Evolutionary conservation across 441 rosid species (phyloP).

Genomic region (Brassica balearica): DNA sequence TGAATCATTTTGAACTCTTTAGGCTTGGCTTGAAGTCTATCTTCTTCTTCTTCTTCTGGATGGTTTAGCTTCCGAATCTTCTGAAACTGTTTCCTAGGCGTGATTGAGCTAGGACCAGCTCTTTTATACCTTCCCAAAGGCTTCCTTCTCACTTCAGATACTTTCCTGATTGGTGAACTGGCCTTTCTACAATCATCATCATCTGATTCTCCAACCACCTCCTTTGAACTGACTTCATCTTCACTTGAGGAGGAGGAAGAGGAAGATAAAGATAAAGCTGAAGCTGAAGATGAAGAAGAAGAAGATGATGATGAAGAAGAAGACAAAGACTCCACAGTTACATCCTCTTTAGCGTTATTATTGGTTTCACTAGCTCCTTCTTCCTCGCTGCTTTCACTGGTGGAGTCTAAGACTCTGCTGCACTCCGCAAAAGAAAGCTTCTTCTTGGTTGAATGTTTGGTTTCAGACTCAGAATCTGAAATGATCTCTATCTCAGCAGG

Average conservation of each 20-base stretch:
- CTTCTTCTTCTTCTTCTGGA: conserved; percentile 13
- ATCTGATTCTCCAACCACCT: conserved; percentile 36
- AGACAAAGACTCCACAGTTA: conserved; percentile 25
- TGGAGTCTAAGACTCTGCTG: background rate
- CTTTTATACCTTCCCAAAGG: conserved; percentile 34
- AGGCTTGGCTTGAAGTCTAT: background rate
- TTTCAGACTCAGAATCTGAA: conserved; percentile 45
- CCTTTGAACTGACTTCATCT: conserved; percentile 14
- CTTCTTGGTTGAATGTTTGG: conserved; percentile 14
- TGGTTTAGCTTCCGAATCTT: conserved; percentile 15
- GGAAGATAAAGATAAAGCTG: conserved; percentile 1
- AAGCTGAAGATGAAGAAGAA: background rate
- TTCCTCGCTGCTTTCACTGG: conserved; percentile 18
- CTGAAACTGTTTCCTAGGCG: conserved; percentile 1
- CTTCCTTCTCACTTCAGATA: conserved; percentile 20
- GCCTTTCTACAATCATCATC: conserved; percentile 31
- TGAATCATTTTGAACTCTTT: background rate
- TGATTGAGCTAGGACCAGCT: conserved; percentile 22
- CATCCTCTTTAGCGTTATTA: background rate
- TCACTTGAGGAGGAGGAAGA: conserved; percentile 32
- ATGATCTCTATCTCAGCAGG: conserved; percentile 20
- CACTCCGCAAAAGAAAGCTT: conserved; percentile 18
- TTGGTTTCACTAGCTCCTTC: background rate
- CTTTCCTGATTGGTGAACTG: conserved; percentile 24
- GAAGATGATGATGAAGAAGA: background rate